Evolutionary conservation across 2,329 filamentous ascomycete species (phyloP).

Genomic region (Xylariaceae sp.): DNA sequence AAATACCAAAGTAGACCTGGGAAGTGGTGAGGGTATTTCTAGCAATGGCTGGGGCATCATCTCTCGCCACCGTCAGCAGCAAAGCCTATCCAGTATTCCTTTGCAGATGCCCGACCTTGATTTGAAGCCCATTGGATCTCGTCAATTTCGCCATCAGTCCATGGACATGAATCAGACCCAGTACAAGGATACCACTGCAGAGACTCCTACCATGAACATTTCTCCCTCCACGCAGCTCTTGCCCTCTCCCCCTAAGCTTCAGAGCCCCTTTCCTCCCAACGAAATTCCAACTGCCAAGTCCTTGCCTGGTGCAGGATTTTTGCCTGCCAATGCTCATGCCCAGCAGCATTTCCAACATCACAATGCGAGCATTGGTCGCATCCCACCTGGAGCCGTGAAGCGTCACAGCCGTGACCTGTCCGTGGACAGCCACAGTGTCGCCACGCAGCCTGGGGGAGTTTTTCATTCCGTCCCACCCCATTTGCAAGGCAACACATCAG

Average conservation of each 20-base stretch:
- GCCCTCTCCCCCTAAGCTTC: constrained; percentile 66
- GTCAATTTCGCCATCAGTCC: constrained; percentile 54
- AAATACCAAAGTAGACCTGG: constrained; percentile 74
- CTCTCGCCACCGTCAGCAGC: constrained; percentile 63
- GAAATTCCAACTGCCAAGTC: constrained; percentile 83
- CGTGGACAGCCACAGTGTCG: constrained; percentile 39
- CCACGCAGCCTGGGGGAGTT: constrained; percentile 36
- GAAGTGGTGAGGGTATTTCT: constrained; percentile 46
- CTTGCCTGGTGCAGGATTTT: constrained; percentile 32
- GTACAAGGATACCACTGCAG: constrained; percentile 38
- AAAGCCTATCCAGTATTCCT: constrained; percentile 48
- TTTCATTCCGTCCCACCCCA: constrained; percentile 63
- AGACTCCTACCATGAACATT: constrained; percentile 38
- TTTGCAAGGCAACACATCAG: constrained; percentile 71
- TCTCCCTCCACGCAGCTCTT: constrained; percentile 49
- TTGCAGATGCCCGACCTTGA: constrained; percentile 38
- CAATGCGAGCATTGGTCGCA: constrained; percentile 75
- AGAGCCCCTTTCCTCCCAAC: constrained; percentile 84
- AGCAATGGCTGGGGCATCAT: constrained; percentile 56
- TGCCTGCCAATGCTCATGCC: constrained; percentile 47
- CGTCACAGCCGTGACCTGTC: constrained; percentile 72
- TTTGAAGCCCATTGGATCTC: constrained; percentile 42
- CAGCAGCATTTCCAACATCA: constrained; percentile 68
- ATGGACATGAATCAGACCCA: constrained; percentile 45
- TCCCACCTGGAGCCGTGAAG: constrained; percentile 61